Percentiles rank a stretch among this genome's conserved stretches.
Conservation (phyloP, 179 eudicot genomes). For the Dionaea muscipula region DNA sequence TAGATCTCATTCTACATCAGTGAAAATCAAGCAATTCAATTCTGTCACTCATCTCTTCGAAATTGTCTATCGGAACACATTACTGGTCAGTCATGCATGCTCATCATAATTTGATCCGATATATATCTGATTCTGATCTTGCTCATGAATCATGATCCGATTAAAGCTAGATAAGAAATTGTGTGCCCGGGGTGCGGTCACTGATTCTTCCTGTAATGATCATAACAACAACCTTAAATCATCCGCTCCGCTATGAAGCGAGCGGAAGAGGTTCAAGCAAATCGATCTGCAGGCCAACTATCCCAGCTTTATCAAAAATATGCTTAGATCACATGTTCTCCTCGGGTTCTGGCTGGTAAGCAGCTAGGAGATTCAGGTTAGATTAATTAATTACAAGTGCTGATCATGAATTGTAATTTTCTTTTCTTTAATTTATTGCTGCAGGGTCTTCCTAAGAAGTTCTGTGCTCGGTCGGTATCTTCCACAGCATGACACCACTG, state of each 20-base stretch:
- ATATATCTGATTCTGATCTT: background rate
- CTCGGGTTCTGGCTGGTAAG: constrained; percentile 43
- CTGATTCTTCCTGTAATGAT: background rate
- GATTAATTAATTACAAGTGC: background rate
- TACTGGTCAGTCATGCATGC: too few species aligned
- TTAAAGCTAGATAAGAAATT: background rate
- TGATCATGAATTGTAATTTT: background rate
- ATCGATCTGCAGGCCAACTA: constrained; percentile 14
- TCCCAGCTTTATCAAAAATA: constrained; percentile 37
- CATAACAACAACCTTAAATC: background rate
- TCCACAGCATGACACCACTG: constrained; percentile 24
- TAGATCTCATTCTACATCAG: too few species aligned
- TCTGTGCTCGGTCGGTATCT: constrained; percentile 32
- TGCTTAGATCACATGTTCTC: constrained; percentile 50
- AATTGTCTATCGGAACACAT: background rate
- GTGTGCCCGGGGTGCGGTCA: background rate
- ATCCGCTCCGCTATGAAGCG: constrained; percentile 23
- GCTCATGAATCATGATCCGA: background rate
- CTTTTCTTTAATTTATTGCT: background rate
- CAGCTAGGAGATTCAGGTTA: too few species aligned
- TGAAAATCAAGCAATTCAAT: too few species aligned
- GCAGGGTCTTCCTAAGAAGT: constrained; percentile 34
- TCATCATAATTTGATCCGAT: too few species aligned
- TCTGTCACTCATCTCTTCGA: too few species aligned
- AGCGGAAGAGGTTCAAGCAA: constrained; percentile 39